Conservation (phyloP, 2,329 filamentous ascomycete species). For the Endothia cerciana region DNA sequence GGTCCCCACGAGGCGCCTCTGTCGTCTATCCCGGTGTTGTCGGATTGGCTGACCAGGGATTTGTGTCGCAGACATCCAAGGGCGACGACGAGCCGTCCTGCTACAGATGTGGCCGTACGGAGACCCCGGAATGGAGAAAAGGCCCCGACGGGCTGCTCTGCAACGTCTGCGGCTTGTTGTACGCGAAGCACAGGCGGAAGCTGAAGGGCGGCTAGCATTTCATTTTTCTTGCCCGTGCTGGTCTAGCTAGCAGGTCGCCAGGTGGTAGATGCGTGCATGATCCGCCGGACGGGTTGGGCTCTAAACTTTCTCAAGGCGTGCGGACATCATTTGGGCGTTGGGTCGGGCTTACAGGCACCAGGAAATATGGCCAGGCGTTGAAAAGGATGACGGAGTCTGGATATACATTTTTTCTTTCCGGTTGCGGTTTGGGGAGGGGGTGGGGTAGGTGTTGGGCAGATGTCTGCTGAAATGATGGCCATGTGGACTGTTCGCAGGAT, state of each 20-base stretch:
- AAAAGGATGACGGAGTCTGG: conserved; percentile 3
- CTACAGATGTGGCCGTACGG: conserved; percentile 26
- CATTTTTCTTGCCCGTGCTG: not conserved
- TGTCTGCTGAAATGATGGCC: no score
- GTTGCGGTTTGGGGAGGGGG: no score
- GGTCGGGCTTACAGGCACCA: not conserved
- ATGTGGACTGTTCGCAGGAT: not conserved
- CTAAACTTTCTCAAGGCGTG: no score
- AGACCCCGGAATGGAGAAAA: conserved; percentile 30
- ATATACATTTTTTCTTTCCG: not conserved
- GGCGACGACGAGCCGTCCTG: conserved; percentile 16
- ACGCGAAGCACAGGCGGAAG: conserved; percentile 26
- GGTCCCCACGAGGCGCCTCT: not conserved
- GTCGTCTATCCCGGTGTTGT: not conserved
- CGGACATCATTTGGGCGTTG: not conserved
- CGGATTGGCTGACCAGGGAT: not conserved
- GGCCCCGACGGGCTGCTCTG: conserved; percentile 29
- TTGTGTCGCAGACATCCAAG: not conserved
- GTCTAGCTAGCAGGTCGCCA: not conserved
- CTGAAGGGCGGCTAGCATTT: conserved; percentile 9
- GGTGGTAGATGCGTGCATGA: not conserved
- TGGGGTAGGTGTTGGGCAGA: no score
- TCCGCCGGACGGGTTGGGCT: not conserved
- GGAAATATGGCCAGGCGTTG: conserved; percentile 11
- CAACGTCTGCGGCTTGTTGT: conserved; percentile 29